Evolutionary conservation across 129 eudicot species (phyloP).

Genomic region (Silybum marianum): DNA sequence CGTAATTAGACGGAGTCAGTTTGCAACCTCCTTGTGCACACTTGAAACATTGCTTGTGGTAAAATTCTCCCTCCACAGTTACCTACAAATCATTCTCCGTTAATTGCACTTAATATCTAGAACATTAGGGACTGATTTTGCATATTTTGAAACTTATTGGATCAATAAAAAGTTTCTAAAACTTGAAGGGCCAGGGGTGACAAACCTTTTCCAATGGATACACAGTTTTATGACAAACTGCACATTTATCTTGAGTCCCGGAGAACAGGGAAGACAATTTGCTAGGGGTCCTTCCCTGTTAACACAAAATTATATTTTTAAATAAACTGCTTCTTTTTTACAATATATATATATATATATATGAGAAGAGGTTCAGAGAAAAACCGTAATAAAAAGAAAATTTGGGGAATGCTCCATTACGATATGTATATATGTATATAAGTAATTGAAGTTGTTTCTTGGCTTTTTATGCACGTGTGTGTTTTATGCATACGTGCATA

Average conservation of each 20-base stretch:
- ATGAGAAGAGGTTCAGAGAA: neutral
- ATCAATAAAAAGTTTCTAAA: neutral
- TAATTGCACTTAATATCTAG: neutral
- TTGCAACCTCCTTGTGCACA: constrained; percentile 85
- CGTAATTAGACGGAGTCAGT: constrained; percentile 66
- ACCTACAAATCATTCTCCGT: constrained; percentile 40
- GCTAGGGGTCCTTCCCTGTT: constrained; percentile 62
- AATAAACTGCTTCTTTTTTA: neutral
- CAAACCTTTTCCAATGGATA: constrained; percentile 93
- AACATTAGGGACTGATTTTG: neutral
- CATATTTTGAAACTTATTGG: constrained; percentile 2
- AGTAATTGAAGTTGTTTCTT: too few relatives aligned
- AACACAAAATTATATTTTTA: neutral
- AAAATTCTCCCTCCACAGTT: constrained; percentile 77
- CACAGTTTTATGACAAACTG: constrained; percentile 70
- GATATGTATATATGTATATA: too few relatives aligned
- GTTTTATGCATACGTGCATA: too few relatives aligned
- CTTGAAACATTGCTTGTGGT: constrained; percentile 75
- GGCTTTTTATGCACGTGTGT: too few relatives aligned
- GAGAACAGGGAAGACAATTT: constrained; percentile 72
- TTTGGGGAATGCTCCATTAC: too few relatives aligned
- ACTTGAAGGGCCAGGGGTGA: neutral
- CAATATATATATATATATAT: neutral
- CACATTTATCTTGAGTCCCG: constrained; percentile 90
- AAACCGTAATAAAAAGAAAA: too few relatives aligned